Evolutionary conservation across 805 yeast genomes (phyloP), one percentile per base, ranked within the genome.

Genomic region (Yarrowia sp.): DNA sequence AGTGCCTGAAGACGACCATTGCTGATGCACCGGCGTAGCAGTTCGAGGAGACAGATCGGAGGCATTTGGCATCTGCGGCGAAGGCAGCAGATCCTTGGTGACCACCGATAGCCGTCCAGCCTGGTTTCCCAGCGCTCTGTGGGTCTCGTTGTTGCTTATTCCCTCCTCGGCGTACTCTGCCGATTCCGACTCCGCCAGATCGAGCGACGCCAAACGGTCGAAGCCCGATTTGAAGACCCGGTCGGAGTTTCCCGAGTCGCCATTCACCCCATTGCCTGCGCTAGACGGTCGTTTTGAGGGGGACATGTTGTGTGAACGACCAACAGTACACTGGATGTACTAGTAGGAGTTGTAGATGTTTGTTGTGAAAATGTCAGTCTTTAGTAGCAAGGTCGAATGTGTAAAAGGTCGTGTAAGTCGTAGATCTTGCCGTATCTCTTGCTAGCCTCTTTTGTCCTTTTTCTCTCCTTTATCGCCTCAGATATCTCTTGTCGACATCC

Each of bases 61-160:
- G 24, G 24, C 24, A 10, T 50, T 33, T 10, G 58, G 58, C 58
- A 52, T 52, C n/a, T 52, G 58, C 6, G 55, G 55, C 7, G 58
- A 52, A 12, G 58, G 58, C 3, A 52, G 2, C 6, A 52, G 58
- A 9, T 52, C 58, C 30, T 52, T 52, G 17, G 58, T 52, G 17
- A 52, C 58, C 43, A 52, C 58, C 9, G 58, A 52, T 3, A 52
- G 14, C 8, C 58, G 43, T 33, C 55, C 53, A 1, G 53, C 39
- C 40, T 50, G 55, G 24, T 10, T 50, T 9, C 53, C 53, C 9
- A 50, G 40, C 10, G 55, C 55, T 33, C 38, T 9, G 24, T 50
- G 40, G 2, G 55, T 50, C 9, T 49, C 53, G 15, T 50, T 34
- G 55, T 9, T 15, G 39, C 39, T 24, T 7, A 30, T n/a, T n/a